Percentiles rank a stretch among this genome's conserved stretches.
Evolutionary conservation across 768 basidiomycete species (phyloP).

Genomic region (Xerocomellus chrysenteron): DNA sequence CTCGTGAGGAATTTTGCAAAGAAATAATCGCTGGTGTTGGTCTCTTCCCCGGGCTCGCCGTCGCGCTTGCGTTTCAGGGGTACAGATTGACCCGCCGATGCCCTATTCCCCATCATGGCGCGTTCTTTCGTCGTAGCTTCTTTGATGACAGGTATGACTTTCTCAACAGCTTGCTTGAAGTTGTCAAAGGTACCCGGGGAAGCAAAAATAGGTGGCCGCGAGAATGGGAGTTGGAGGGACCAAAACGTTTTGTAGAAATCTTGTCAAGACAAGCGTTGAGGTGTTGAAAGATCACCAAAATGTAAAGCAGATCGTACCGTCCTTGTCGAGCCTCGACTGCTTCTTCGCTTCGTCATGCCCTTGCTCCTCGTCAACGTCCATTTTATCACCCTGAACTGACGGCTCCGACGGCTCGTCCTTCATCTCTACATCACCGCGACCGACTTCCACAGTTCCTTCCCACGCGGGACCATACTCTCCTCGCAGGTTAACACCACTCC

Average conservation of each 20-base stretch:
- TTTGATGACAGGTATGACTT: slow-evolving; percentile 74
- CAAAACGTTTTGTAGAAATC: slow-evolving; percentile 89
- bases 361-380: slow-evolving; percentile 59
- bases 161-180: slow-evolving; percentile 70
- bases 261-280: slow-evolving; percentile 24
- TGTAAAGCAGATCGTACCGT: slow-evolving; percentile 42
- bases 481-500: slow-evolving; percentile 88
- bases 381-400: slow-evolving; percentile 44
- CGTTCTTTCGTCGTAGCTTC: slow-evolving; percentile 88
- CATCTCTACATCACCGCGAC: slow-evolving; percentile 35
- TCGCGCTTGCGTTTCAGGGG: slow-evolving; percentile 68
- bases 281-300: background rate
- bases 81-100: slow-evolving; percentile 36
- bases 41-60: slow-evolving; percentile 50
- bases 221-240: slow-evolving; percentile 85
- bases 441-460: slow-evolving; percentile 58
- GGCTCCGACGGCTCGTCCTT: slow-evolving; percentile 32
- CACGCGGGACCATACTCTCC: slow-evolving; percentile 83
- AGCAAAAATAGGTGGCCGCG: slow-evolving; percentile 71
- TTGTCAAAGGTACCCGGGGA: slow-evolving; percentile 52
- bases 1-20: slow-evolving; percentile 93
- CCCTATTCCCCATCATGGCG: slow-evolving; percentile 79
- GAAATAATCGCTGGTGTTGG: slow-evolving; percentile 69
- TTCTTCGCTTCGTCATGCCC: slow-evolving; percentile 31
- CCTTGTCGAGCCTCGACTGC: slow-evolving; percentile 52